Base-by-base conservation (phyloP, 108 stramenopile genomes). In the Pseudonitzschia multistriata region DNA sequence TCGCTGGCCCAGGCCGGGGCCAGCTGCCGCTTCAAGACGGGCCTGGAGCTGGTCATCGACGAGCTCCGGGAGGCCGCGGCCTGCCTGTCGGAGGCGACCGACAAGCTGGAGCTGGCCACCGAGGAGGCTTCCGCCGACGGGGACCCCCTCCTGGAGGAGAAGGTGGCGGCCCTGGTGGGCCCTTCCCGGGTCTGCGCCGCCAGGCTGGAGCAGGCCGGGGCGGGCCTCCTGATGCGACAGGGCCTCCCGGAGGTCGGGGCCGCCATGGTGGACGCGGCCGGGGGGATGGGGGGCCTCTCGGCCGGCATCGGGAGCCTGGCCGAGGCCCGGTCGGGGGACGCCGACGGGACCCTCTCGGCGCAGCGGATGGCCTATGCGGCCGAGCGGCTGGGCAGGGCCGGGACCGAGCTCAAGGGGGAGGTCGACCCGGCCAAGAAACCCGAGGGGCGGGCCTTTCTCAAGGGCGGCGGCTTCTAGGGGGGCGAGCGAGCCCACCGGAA, bases 1-100 rank as follows among this genome's bases (percentile, higher is more conserved):
- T 82, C 76, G 30, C 29, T 92, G 8, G 91, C 91, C n/a, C 91
- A 92, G 77, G 91, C 91, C 3, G 91, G 86, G 0, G 91, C 91
- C 37, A 81, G 81, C 14, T 82, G 81, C 67, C 81, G 91, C 15
- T 89, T 92, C 70, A 92, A 92, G 57, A 92, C 91, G 6, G 91
- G 81, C 14, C 45, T 39, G 0, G 91, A 92, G 71, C 62, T 92
- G 28, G 91, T 88, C 15, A 77, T 74, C 62, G 91, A 92, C 71
- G 91, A 92, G 79, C 60, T 92, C n/a, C 76, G 91, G 24, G 91
- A 92, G 77, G 86, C 71, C 11, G 85, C 80, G 1, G 80, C 81
- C n/a, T 92, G 7, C 29, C 57, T 36, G 62, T 33, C 37, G 6
- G 91, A 84, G 72, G 88, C 74, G 4, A 31, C 47, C 3, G 74